These are phyloP conservation scores for Euclidium syriacum DNA, from an alignment of 345 rosid species.

Conservation along the genomic window DNA sequence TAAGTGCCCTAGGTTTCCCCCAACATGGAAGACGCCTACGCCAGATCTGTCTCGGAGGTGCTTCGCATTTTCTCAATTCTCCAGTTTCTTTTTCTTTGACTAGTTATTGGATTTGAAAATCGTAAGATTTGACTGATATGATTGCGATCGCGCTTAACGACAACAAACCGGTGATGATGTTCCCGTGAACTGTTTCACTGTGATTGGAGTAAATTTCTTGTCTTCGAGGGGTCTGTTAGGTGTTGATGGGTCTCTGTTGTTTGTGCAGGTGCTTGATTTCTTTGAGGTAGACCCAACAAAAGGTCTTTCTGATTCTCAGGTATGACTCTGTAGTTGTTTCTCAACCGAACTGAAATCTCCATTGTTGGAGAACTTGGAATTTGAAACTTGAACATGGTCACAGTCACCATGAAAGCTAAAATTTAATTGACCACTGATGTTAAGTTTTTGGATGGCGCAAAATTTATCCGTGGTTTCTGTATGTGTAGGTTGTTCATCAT, in stretches of 20 bases:
- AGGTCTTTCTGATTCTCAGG: constrained; percentile 93
- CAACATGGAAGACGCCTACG: constrained; percentile 86
- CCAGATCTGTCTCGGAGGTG: constrained; percentile 95
- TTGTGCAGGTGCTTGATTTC: constrained; percentile 73
- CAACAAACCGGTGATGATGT: not conserved
- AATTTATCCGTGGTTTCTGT: constrained; percentile 3
- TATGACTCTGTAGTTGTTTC: constrained; percentile 12
- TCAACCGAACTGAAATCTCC: constrained; percentile 9
- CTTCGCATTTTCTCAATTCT: constrained; percentile 18
- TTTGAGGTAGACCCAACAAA: constrained; percentile 69
- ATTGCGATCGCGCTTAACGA: not conserved
- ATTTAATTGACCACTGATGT: not conserved
- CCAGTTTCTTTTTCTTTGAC: not conserved
- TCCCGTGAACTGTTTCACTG: not conserved
- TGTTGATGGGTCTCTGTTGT: constrained; percentile 17
- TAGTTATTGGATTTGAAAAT: not conserved
- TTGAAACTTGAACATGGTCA: not conserved
- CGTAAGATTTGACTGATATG: not conserved
- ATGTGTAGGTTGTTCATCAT: constrained; percentile 61
- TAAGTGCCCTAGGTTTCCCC: constrained; percentile 1
- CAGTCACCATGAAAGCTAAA: not conserved
- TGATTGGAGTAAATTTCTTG: not conserved
- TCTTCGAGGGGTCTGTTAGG: not conserved
- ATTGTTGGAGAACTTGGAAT: not conserved
- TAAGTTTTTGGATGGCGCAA: not conserved